Conservation (phyloP, 306 rosid species). For the Medicago arabica region DNA sequence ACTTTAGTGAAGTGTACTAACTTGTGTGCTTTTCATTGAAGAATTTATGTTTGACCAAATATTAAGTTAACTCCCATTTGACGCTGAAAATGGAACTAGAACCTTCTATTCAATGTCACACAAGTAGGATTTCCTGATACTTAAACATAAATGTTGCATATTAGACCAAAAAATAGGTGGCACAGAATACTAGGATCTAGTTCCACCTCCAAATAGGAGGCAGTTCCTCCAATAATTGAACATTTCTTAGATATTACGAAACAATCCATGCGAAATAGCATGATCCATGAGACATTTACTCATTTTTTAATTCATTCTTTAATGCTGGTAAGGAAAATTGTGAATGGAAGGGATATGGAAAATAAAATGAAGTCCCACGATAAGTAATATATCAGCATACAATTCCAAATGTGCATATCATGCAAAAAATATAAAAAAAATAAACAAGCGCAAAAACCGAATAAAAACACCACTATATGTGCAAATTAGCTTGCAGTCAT, state of each 20-base stretch:
- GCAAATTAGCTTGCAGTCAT: neutral
- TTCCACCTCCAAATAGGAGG: neutral
- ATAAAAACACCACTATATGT: neutral
- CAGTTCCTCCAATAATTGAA: constrained; percentile 1
- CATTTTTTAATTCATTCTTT: no score
- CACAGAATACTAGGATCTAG: neutral
- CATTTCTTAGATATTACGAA: neutral
- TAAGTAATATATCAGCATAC: neutral
- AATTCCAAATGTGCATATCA: neutral
- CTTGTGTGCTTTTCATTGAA: no score
- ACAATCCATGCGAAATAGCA: no score
- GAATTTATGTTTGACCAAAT: no score
- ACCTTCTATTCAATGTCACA: neutral
- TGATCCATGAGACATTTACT: neutral
- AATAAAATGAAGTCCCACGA: neutral
- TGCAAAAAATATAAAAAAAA: neutral
- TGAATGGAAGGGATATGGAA: neutral
- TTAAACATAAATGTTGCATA: neutral
- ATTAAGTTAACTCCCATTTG: neutral
- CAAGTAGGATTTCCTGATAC: neutral
- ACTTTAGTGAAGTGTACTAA: no score
- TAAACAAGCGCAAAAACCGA: neutral
- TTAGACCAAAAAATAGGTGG: neutral
- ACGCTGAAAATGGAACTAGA: neutral
- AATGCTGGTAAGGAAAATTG: no score